phyloP scores from a whole-genome alignment of 495 filamentous ascomycete genomes.

The Staphylotrichum longicolle region DNA sequence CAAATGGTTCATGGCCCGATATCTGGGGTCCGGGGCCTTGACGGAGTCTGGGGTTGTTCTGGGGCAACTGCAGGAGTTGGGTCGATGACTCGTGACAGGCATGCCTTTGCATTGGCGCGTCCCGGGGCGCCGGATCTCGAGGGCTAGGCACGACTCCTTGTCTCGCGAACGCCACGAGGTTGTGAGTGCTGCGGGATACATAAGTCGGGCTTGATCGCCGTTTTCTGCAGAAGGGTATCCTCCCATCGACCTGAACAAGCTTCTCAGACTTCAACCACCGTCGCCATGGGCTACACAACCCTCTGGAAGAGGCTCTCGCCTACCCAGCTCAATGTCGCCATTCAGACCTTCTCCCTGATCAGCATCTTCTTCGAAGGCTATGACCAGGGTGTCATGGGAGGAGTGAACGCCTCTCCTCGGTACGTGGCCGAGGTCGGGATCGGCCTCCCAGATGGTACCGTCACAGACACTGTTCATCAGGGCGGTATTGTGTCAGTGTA shows the following conservation, averaged over 20 bases:
- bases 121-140: neutral
- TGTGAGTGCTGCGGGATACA: slow-evolving; percentile 7
- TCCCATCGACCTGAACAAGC: neutral
- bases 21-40: neutral
- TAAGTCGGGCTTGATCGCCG: slow-evolving; percentile 7
- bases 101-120: slow-evolving; percentile 8
- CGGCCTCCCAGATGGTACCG: slow-evolving; percentile 22
- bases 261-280: slow-evolving; percentile 9
- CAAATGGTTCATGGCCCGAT: neutral
- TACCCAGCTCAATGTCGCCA: slow-evolving; percentile 43
- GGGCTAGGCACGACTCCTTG: slow-evolving; percentile 2
- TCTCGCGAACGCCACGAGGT: neutral
- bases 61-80: neutral
- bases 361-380: slow-evolving; percentile 61
- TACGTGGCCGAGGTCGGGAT: slow-evolving; percentile 45
- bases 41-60: slow-evolving; percentile 3
- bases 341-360: slow-evolving; percentile 48
- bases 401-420: slow-evolving; percentile 56
- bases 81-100: slow-evolving; percentile 6
- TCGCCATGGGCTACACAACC: slow-evolving; percentile 41
- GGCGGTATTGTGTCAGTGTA: slow-evolving; percentile 54
- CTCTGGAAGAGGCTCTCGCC: slow-evolving; percentile 46
- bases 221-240: slow-evolving; percentile 7
- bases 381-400: slow-evolving; percentile 73
- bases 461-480: slow-evolving; percentile 24